A percentile compares a stretch with the other conserved stretches of the same genome.
Conservation (phyloP, 345 rosid species). For the Tarenaya hassleriana region DNA sequence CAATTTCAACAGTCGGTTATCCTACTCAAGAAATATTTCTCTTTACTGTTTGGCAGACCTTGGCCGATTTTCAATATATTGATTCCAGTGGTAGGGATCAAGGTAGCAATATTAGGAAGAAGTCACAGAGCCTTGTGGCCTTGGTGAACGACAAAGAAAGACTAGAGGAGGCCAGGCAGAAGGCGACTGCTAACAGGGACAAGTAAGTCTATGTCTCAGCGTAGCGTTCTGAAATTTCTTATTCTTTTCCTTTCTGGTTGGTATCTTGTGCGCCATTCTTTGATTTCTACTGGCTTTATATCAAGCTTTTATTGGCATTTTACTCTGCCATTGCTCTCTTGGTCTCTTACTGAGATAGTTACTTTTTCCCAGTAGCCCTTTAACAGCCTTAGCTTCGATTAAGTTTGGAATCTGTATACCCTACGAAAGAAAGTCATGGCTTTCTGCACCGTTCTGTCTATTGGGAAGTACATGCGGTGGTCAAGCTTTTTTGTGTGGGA, state of each 20-base stretch:
- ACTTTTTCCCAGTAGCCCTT: neutral
- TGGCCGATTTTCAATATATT: conserved; percentile 76
- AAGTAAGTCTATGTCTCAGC: conserved; percentile 46
- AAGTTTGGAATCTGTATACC: neutral
- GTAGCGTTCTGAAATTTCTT: conserved; percentile 5
- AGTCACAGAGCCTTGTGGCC: conserved; percentile 77
- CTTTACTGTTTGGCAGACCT: conserved; percentile 38
- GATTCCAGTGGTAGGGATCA: conserved; percentile 95
- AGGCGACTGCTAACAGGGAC: conserved; percentile 83
- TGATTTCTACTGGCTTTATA: conserved; percentile 7
- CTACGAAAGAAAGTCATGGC: neutral
- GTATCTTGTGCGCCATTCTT: conserved; percentile 16
- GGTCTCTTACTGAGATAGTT: conserved; percentile 15
- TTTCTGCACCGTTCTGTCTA: neutral
- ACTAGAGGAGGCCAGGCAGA: conserved; percentile 71
- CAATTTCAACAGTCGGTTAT: conserved; percentile 9
- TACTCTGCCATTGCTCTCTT: conserved; percentile 4
- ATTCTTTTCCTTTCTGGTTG: too few relatives aligned
- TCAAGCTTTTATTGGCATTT: conserved; percentile 6
- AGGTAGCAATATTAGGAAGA: conserved; percentile 84
- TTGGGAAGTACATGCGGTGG: too few relatives aligned
- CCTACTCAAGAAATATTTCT: conserved; percentile 9
- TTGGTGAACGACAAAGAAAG: conserved; percentile 87
- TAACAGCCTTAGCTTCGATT: conserved; percentile 3
- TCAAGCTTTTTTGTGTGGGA: too few relatives aligned